A percentile compares a stretch with the other conserved stretches of the same genome.
Conservation (phyloP, 148 eudicot genomes). For the Silene conica region DNA sequence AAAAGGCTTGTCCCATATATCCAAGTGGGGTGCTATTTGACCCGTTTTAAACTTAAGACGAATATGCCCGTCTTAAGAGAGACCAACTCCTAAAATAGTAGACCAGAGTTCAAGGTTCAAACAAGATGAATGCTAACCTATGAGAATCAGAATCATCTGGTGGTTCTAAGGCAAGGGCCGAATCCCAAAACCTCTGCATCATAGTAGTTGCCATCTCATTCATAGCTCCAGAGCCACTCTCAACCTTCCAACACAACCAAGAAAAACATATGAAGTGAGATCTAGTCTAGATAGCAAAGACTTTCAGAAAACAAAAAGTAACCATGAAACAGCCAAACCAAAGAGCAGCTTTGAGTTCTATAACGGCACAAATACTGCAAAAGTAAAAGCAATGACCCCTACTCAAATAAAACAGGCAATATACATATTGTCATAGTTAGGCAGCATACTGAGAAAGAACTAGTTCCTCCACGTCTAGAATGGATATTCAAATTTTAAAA, state of each 20-base stretch:
- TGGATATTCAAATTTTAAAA: neutral
- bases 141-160: conserved; percentile 83
- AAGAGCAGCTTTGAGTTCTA: neutral
- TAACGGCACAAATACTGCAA: neutral
- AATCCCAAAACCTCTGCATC: conserved; percentile 99
- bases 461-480: neutral
- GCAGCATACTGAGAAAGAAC: neutral
- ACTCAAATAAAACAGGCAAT: neutral
- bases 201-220: conserved; percentile 75
- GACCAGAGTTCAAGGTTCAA: conserved; percentile 7
- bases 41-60: too few relatives aligned
- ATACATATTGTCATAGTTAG: neutral
- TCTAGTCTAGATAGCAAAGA: neutral
- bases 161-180: conserved; percentile 81
- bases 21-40: too few relatives aligned
- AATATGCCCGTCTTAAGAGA: too few relatives aligned
- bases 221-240: conserved; percentile 69
- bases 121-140: conserved; percentile 40
- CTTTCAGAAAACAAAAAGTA: neutral
- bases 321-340: neutral
- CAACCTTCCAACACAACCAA: conserved; percentile 48
- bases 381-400: neutral
- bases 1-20: too few relatives aligned
- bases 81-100: neutral
- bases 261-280: conserved; percentile 15